phyloP scores from a whole-genome alignment of 2,329 filamentous ascomycete genomes.

The Cytospora piceae region DNA sequence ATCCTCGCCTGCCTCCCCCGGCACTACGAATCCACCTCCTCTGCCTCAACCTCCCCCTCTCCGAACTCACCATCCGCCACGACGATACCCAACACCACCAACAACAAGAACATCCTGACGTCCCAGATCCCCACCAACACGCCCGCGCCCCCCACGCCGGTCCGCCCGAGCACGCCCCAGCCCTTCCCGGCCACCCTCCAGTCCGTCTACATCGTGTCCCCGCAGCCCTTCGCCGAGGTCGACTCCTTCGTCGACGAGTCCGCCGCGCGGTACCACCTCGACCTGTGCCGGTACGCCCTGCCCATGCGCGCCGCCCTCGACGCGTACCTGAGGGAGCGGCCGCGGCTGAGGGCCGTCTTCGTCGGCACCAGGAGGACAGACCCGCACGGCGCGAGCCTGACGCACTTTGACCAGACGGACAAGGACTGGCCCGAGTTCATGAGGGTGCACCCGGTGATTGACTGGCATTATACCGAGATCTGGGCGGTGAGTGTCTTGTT shows the following conservation, averaged over 20 bases:
- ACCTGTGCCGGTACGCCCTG: slow-evolving; percentile 72
- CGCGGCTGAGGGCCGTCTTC: slow-evolving; percentile 75
- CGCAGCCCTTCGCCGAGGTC: slow-evolving; percentile 82
- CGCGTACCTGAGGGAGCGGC: slow-evolving; percentile 70
- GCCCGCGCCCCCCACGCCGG: slow-evolving; percentile 26
- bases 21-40: slow-evolving; percentile 37
- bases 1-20: slow-evolving; percentile 69
- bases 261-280: slow-evolving; percentile 71
- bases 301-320: slow-evolving; percentile 83
- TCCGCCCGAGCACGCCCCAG: slow-evolving; percentile 28
- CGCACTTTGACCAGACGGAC: slow-evolving; percentile 86
- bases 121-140: slow-evolving; percentile 25
- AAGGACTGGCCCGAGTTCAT: slow-evolving; percentile 89
- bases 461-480: slow-evolving; percentile 96
- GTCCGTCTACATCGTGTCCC: slow-evolving; percentile 86
- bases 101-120: slow-evolving; percentile 24
- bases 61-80: slow-evolving; percentile 6
- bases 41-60: slow-evolving; percentile 37
- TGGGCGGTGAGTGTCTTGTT: slow-evolving; percentile 73
- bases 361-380: slow-evolving; percentile 90
- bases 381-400: slow-evolving; percentile 80
- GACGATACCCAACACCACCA: slow-evolving; percentile 23
- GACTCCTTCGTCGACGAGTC: slow-evolving; percentile 79
- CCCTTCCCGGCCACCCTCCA: slow-evolving; percentile 59
- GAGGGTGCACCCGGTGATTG: slow-evolving; percentile 92